These are phyloP conservation scores for Tetrastigma voinierianum DNA, from an alignment of 164 flowering plant species.

Conservation along the genomic window DNA sequence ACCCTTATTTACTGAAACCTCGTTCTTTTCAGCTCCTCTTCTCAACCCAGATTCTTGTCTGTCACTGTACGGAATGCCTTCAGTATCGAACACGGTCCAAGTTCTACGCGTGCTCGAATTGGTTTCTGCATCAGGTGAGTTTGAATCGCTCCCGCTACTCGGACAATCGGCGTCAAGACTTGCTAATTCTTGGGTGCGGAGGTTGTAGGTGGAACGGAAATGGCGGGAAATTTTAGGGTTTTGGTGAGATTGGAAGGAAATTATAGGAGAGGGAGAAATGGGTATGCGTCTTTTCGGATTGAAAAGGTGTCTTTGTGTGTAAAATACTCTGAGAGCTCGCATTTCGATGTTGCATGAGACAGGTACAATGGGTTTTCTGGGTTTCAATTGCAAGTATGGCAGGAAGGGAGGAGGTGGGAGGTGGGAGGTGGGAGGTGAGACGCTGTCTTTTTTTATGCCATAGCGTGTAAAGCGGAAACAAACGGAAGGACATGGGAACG, in stretches of 20 bases:
- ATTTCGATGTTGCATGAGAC: conserved; percentile 45
- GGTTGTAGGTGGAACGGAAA: conserved; percentile 16
- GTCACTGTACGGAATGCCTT: background rate
- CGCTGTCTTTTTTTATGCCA: no score
- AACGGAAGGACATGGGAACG: no score
- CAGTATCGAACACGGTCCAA: conserved; percentile 26
- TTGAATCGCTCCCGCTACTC: conserved; percentile 8
- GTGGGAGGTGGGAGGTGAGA: no score
- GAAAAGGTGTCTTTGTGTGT: conserved; percentile 20
- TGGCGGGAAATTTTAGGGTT: conserved; percentile 16
- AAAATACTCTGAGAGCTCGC: conserved; percentile 34
- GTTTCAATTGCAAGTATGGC: background rate
- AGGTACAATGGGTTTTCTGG: background rate
- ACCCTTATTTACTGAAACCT: background rate
- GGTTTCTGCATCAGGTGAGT: background rate
- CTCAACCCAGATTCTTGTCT: background rate
- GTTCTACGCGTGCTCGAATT: conserved; percentile 8
- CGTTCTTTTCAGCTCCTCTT: background rate
- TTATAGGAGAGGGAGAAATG: conserved; percentile 5
- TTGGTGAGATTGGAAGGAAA: conserved; percentile 8
- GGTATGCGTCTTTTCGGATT: conserved; percentile 3
- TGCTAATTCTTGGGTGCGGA: conserved; percentile 5
- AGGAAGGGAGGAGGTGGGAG: conserved; percentile 5
- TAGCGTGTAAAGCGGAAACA: no score
- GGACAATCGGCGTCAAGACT: background rate